A percentile compares a stretch with the other conserved stretches of the same genome.
Conservation (phyloP, 441 rosid species). For the Capsella rubella region DNA sequence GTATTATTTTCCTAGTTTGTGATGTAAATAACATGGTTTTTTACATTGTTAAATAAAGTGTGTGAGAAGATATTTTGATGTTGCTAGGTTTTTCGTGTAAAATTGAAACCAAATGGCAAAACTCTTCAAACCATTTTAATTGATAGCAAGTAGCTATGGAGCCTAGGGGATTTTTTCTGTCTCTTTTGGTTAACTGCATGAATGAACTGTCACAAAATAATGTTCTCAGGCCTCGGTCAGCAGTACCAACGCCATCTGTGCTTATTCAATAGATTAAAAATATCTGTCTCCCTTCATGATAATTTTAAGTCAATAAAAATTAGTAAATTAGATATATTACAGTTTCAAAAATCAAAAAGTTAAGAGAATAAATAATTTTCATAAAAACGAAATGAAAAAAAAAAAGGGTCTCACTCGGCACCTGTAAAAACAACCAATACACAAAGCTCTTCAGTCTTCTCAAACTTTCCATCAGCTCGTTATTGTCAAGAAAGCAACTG, state of each 20-base stretch:
- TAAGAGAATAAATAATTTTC: neutral
- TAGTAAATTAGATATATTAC: neutral
- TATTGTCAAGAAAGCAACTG: neutral
- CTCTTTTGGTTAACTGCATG: neutral
- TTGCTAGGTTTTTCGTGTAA: no score
- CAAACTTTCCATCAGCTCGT: constrained; percentile 21
- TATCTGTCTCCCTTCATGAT: constrained; percentile 25
- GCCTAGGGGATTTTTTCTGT: no score
- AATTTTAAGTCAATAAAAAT: neutral
- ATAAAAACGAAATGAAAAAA: no score
- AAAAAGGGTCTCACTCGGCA: neutral
- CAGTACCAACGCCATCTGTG: no score
- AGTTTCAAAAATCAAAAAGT: neutral
- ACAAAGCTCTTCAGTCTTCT: constrained; percentile 14
- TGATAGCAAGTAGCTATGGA: no score
- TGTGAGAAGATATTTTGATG: no score
- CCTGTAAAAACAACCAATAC: constrained; percentile 10
- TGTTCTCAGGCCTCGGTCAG: no score
- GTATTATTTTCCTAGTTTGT: no score
- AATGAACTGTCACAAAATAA: neutral
- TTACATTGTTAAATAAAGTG: no score
- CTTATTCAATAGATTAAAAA: neutral
- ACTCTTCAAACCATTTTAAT: no score
- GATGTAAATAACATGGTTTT: no score
- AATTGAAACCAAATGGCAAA: no score